Conservation (phyloP, 2,329 filamentous ascomycete genomes). For the Colletotrichum destructivum region DNA sequence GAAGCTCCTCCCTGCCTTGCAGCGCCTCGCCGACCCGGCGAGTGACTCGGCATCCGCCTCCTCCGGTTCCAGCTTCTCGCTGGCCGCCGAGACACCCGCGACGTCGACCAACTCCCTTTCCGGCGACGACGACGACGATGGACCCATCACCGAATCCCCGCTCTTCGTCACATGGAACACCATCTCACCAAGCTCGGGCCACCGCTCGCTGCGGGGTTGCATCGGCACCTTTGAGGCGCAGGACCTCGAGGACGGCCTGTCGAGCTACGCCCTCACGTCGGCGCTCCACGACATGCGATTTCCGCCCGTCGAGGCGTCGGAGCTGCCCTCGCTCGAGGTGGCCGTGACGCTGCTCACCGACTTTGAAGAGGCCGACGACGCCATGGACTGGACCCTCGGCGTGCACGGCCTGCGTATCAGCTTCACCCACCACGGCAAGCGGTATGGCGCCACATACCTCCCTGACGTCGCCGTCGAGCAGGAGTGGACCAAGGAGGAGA, state of each 20-base stretch:
- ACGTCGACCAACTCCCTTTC: constrained; percentile 60
- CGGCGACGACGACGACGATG: constrained; percentile 47
- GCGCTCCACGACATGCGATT: constrained; percentile 77
- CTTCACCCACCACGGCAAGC: constrained; percentile 80
- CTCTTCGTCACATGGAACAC: constrained; percentile 98
- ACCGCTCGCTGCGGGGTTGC: constrained; percentile 86
- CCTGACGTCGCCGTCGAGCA: constrained; percentile 94
- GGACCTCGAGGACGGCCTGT: constrained; percentile 80
- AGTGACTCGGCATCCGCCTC: constrained; percentile 51
- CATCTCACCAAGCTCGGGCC: constrained; percentile 66
- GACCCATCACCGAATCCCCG: constrained; percentile 70
- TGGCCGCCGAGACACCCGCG: constrained; percentile 58
- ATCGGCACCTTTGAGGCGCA: constrained; percentile 94
- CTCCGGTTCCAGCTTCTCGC: constrained; percentile 55
- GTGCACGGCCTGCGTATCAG: constrained; percentile 89
- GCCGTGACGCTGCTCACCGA: constrained; percentile 87
- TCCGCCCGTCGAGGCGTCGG: constrained; percentile 65
- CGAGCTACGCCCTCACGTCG: constrained; percentile 87
- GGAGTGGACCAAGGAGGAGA: constrained; percentile 95
- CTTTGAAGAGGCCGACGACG: constrained; percentile 82
- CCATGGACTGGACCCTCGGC: constrained; percentile 90
- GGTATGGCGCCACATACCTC: constrained; percentile 90
- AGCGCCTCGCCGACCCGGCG: constrained; percentile 55
- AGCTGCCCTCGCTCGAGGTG: constrained; percentile 73
- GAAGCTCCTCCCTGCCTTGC: constrained; percentile 60